Evolutionary conservation across 106 monocot species (phyloP), one percentile per base, ranked within the genome.

Genomic region (Gastrodia elata): DNA sequence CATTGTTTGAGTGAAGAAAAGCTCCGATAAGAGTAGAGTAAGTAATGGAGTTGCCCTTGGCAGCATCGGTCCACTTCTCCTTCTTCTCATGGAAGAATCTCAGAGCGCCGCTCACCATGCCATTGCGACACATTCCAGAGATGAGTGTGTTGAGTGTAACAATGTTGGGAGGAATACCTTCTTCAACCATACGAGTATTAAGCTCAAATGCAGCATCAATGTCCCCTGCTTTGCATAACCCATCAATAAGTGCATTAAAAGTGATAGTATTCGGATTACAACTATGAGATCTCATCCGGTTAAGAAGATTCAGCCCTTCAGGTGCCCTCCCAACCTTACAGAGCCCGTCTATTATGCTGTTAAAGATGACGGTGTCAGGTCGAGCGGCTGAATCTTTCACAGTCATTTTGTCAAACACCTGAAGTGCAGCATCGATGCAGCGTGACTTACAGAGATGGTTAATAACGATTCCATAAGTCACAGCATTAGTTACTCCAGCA

Each of bases 121-220:
- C 88, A 41, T 52, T 49, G 39, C 81, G 55, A 71, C 94, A 94
- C 82, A 94, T 82, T 16, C 86, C 94, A 55, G 77, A 79, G 3
- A 94, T 49, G 36, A 88, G 48, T 10, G 81, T 78, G 78, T 94
- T 91, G 8, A 94, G 70, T 0, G 91, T 94, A n/a, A 91, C 64
- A 16, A 88, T 73, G 33, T 74, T 86, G 13, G 79, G 88, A 26
- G 67, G 49, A 25, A 91, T 37, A 5, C 75, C 81, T 32, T 84
- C 79, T 25, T 30, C 16, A 71, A 88, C 86, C 94, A 94, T 91
- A 59, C 61, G 71, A 38, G 8, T 64, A 37, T 86, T n/a, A 15
- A 92, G 36, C 43, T 82, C 80, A 25, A 73, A 10, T 4, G 84
- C 82, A 37, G 16, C 52, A 11, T 72, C 81, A 28, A 92, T 64